These are phyloP conservation scores for Heritiera fomes DNA, from an alignment of 345 rosid genomes.

Conservation along the genomic window DNA sequence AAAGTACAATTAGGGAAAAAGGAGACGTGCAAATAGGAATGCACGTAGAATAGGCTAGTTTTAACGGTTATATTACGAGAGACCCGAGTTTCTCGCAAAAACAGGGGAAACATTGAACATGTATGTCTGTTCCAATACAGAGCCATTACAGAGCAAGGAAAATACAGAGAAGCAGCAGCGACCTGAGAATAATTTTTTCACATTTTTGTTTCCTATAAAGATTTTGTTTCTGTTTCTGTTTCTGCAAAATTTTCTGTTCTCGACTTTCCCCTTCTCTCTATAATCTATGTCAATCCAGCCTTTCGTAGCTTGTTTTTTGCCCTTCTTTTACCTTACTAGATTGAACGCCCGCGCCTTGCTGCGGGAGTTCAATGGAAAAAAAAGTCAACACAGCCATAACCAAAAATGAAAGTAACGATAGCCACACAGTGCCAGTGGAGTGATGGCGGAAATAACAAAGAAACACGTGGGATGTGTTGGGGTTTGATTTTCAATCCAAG, in stretches of 20 bases:
- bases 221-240: slow-evolving; percentile 9
- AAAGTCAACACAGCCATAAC: no score
- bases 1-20: neutral
- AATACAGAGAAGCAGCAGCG: neutral
- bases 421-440: no score
- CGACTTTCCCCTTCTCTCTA: neutral
- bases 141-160: neutral
- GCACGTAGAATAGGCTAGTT: slow-evolving; percentile 30
- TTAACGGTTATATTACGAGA: slow-evolving; percentile 34
- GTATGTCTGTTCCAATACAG: slow-evolving; percentile 27
- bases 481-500: no score
- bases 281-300: neutral
- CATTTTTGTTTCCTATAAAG: slow-evolving; percentile 8
- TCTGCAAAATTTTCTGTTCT: neutral
- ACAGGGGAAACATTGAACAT: slow-evolving; percentile 26
- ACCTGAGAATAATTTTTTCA: slow-evolving; percentile 15
- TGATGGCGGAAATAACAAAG: no score
- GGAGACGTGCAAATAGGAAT: slow-evolving; percentile 49
- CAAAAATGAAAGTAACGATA: no score
- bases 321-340: neutral
- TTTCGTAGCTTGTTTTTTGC: neutral
- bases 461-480: no score
- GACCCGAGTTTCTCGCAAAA: slow-evolving; percentile 45
- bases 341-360: no score
- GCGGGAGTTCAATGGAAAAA: no score